Evolutionary conservation across 495 filamentous ascomycete genomes (phyloP).

Genomic region (Thermothielavioides terrestris): DNA sequence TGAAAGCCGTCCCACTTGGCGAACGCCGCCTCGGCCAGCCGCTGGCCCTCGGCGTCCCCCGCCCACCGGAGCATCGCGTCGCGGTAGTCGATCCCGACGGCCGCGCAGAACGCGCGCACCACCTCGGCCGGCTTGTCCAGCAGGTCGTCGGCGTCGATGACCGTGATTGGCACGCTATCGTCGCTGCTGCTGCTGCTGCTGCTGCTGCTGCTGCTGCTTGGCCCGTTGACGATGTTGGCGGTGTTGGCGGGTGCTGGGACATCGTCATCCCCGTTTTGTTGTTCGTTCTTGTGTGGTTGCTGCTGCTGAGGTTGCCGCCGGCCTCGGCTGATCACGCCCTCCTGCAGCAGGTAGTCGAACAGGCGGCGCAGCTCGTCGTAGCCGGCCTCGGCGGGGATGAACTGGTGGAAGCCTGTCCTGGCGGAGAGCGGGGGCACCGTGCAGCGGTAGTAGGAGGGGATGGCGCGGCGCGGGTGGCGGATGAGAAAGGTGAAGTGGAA

Average conservation of each 20-base stretch:
- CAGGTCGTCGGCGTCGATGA: constrained; percentile 93
- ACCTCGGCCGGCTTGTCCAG: constrained; percentile 69
- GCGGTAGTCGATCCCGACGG: constrained; percentile 62
- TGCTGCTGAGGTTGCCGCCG: constrained; percentile 22
- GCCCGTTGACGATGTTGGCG: not conserved
- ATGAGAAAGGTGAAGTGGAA: constrained; percentile 98
- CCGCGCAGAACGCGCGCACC: constrained; percentile 68
- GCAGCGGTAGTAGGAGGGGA: constrained; percentile 92
- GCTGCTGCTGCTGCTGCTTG: not conserved
- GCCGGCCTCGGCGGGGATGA: constrained; percentile 78
- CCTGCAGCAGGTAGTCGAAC: constrained; percentile 68
- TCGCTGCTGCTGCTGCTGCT: not conserved
- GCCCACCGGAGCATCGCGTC: constrained; percentile 76
- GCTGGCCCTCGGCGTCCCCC: constrained; percentile 55
- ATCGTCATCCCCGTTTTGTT: no score
- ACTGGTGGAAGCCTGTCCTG: constrained; percentile 77
- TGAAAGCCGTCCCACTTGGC: constrained; percentile 97
- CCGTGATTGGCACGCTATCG: constrained; percentile 58
- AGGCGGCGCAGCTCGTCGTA: constrained; percentile 77
- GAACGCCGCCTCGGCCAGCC: constrained; percentile 58
- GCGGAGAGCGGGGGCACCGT: constrained; percentile 78
- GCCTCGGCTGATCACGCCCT: constrained; percentile 53
- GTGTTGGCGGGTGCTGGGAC: no score
- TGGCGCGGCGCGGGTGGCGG: constrained; percentile 77
- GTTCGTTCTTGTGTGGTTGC: no score